Evolutionary conservation across 805 yeast genomes (phyloP).

Genomic region (Candida sphagnicola): DNA sequence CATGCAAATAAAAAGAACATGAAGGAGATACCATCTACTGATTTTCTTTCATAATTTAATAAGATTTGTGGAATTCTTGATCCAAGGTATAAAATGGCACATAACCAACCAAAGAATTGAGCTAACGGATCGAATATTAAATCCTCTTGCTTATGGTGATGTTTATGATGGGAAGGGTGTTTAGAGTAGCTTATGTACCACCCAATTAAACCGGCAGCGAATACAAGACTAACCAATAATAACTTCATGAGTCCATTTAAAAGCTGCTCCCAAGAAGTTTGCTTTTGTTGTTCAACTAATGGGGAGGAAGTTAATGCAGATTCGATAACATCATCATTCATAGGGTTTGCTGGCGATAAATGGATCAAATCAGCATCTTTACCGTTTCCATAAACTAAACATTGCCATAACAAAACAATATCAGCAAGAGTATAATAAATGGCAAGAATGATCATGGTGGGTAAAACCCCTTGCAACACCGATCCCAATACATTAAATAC

Average conservation of each 20-base stretch:
- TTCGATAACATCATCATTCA: constrained; percentile 65
- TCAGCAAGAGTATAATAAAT: constrained; percentile 92
- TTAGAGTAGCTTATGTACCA: constrained; percentile 69
- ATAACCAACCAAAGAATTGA: constrained; percentile 80
- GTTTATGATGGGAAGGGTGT: constrained; percentile 36
- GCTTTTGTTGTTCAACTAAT: not conserved
- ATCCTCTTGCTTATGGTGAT: constrained; percentile 36
- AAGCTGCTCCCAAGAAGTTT: not conserved
- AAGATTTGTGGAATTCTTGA: constrained; percentile 91
- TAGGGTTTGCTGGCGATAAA: constrained; percentile 84
- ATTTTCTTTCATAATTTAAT: constrained; percentile 78
- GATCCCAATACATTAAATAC: constrained; percentile 92
- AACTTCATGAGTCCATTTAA: constrained; percentile 19
- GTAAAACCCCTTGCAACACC: constrained; percentile 80
- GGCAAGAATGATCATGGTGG: constrained; percentile 92
- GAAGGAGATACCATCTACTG: constrained; percentile 93
- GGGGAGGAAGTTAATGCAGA: constrained; percentile 36
- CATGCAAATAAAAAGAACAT: constrained; percentile 94
- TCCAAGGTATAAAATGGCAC: constrained; percentile 74
- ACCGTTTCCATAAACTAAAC: constrained; percentile 72
- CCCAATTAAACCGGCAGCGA: constrained; percentile 79
- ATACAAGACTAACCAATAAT: constrained; percentile 61
- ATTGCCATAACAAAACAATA: constrained; percentile 76
- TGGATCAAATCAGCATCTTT: constrained; percentile 61
- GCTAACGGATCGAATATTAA: constrained; percentile 71